Conservation (phyloP, 176 grass and related monocot genomes). For the Dendrocalamus sinicus region DNA sequence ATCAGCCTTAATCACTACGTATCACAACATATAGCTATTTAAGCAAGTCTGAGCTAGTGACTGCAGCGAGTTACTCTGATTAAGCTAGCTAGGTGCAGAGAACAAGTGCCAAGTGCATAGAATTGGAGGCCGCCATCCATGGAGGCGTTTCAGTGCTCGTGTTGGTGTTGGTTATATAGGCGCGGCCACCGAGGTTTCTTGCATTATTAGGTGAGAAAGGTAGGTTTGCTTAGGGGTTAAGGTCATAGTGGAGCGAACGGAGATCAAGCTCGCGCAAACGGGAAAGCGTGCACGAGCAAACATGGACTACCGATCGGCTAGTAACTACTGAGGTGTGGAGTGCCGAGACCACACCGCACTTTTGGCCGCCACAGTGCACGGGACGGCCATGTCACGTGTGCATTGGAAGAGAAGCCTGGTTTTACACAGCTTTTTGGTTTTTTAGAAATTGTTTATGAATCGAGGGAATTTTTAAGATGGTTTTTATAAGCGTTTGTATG, state of each 20-base stretch:
- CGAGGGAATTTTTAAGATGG: too few relatives aligned
- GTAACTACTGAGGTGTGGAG: background rate
- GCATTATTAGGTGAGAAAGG: background rate
- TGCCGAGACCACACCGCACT: background rate
- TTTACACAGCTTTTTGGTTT: too few relatives aligned
- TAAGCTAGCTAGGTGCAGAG: too few relatives aligned
- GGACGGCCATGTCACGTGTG: too few relatives aligned
- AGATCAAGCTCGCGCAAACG: constrained; percentile 5
- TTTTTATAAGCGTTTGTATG: too few relatives aligned
- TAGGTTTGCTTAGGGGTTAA: constrained; percentile 43
- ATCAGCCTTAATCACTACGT: background rate
- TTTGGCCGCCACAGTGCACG: background rate
- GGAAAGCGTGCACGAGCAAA: constrained; percentile 29
- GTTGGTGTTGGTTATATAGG: constrained; percentile 40
- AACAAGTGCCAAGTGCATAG: too few relatives aligned
- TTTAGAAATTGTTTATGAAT: too few relatives aligned
- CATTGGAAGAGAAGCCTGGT: background rate
- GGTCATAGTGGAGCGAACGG: constrained; percentile 46
- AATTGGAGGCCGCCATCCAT: constrained; percentile 4
- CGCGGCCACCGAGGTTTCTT: background rate
- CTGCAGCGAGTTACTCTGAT: too few relatives aligned
- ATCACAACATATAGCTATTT: background rate
- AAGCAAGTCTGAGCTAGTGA: too few relatives aligned
- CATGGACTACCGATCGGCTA: constrained; percentile 21
- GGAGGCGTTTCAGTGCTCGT: constrained; percentile 50